These are phyloP conservation scores for Passiflora organensis DNA, from an alignment of 345 rosid genomes.

Conservation along the genomic window DNA sequence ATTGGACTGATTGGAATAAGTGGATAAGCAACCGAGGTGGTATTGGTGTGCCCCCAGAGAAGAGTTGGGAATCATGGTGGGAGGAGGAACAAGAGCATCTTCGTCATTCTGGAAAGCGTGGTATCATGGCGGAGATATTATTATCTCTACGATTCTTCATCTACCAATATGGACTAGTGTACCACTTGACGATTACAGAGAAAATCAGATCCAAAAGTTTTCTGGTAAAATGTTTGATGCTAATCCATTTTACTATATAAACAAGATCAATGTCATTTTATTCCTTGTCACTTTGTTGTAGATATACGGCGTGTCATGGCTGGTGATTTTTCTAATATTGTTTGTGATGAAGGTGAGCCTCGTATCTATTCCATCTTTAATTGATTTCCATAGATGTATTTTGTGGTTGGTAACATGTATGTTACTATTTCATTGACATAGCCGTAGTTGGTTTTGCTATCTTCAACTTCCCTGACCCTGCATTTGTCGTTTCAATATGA, in stretches of 20 bases:
- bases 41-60: constrained; percentile 92
- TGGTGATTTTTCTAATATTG: constrained; percentile 79
- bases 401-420: neutral
- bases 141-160: constrained; percentile 80
- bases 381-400: constrained; percentile 1
- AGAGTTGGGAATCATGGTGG: constrained; percentile 99
- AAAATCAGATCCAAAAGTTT: constrained; percentile 40
- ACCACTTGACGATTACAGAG: constrained; percentile 64
- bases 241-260: constrained; percentile 1
- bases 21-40: constrained; percentile 95
- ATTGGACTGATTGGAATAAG: constrained; percentile 99
- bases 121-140: constrained; percentile 80
- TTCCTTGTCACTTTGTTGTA: constrained; percentile 20
- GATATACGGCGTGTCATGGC: constrained; percentile 97
- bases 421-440: neutral
- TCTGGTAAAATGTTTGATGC: constrained; percentile 44
- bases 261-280: neutral
- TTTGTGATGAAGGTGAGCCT: constrained; percentile 91
- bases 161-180: constrained; percentile 94
- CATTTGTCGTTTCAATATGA: too few species aligned
- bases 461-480: neutral
- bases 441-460: neutral
- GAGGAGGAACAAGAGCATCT: constrained; percentile 99
- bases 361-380: neutral
- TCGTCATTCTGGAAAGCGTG: constrained; percentile 84